These are phyloP conservation scores for Talaromyces thailandensis DNA, from an alignment of 495 filamentous ascomycete species.

Conservation along the genomic window DNA sequence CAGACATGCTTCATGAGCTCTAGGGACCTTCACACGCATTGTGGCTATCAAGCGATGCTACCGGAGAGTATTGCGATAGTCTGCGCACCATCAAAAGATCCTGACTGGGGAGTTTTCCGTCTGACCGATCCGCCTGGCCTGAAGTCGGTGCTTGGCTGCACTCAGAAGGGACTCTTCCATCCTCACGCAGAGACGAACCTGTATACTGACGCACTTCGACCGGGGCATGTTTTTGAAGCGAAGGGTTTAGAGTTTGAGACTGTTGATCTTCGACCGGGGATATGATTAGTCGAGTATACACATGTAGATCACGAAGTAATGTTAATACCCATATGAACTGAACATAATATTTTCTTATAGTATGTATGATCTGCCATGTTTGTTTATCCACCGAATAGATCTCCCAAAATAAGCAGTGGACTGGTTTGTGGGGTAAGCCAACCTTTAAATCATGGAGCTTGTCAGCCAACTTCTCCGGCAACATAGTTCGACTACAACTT, in stretches of 20 bases:
- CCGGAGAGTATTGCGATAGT: constrained; percentile 95
- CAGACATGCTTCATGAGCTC: constrained; percentile 98
- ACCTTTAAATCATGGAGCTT: not conserved
- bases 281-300: constrained; percentile 3
- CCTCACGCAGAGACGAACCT: constrained; percentile 62
- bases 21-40: constrained; percentile 85
- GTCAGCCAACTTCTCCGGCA: not conserved
- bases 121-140: constrained; percentile 89
- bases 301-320: not conserved
- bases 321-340: not conserved
- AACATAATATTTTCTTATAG: no score
- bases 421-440: not conserved
- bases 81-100: constrained; percentile 74
- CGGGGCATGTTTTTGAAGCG: constrained; percentile 81
- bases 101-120: constrained; percentile 87
- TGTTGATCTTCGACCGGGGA: constrained; percentile 61
- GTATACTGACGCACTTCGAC: constrained; percentile 74
- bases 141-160: constrained; percentile 67
- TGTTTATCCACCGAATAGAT: no score
- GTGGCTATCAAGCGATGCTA: constrained; percentile 88
- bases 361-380: no score
- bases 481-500: not conserved
- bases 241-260: constrained; percentile 66
- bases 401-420: not conserved
- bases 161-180: constrained; percentile 72